Conservation (phyloP, 2,329 filamentous ascomycete species). For the Exophiala viscosa region DNA sequence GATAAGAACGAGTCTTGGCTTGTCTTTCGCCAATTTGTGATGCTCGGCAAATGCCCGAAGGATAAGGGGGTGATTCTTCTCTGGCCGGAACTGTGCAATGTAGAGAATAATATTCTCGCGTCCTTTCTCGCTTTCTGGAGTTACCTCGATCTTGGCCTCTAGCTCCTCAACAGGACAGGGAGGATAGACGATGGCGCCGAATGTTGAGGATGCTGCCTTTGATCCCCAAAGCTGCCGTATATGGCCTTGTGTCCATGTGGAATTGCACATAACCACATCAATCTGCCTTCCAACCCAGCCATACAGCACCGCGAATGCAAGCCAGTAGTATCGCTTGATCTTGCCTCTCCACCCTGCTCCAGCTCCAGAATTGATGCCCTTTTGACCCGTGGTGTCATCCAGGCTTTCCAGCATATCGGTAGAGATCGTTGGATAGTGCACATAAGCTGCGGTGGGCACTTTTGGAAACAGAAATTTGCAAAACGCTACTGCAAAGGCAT, state of each 20-base stretch:
- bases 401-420: conserved; percentile 93
- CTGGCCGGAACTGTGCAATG: conserved; percentile 94
- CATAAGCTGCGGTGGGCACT: conserved; percentile 85
- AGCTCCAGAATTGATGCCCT: conserved; percentile 78
- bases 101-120: conserved; percentile 76
- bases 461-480: conserved; percentile 75
- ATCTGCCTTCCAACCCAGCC: conserved; percentile 76
- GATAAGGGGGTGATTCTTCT: conserved; percentile 92
- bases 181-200: conserved; percentile 78
- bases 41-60: conserved; percentile 80
- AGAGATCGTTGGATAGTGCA: conserved; percentile 97
- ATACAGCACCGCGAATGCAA: conserved; percentile 77
- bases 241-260: conserved; percentile 85
- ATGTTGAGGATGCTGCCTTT: conserved; percentile 44
- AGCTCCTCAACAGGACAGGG: conserved; percentile 88
- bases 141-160: conserved; percentile 68
- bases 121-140: conserved; percentile 54
- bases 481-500: conserved; percentile 82
- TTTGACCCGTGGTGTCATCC: conserved; percentile 59
- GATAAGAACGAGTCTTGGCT: conserved; percentile 72
- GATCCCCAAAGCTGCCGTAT: conserved; percentile 70
- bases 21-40: conserved; percentile 48
- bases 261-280: conserved; percentile 97
- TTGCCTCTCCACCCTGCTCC: conserved; percentile 68
- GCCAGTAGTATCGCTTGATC: conserved; percentile 80